Base-by-base conservation (phyloP, 192 early-diverging fungal genomes). In the Haplosporangium gracile region DNA sequence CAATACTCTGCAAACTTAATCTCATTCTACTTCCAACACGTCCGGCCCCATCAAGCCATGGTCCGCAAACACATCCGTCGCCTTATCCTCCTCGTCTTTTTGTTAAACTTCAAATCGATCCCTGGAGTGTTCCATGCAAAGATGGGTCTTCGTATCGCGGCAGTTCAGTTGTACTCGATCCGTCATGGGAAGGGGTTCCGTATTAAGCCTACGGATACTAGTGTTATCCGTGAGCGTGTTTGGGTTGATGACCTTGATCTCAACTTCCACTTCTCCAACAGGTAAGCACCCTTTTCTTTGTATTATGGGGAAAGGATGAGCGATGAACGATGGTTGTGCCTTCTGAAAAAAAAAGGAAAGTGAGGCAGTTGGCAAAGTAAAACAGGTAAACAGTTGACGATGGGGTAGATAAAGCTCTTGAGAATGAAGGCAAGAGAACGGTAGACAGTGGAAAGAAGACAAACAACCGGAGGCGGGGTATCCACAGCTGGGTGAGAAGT, bases 11-110 rank as follows among this genome's bases (percentile, higher is more conserved):
- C 83, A 34, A 85, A 85, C 75, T 70, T 85, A 75, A 85, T 80
- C 75, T 85, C 83, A 22, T 85, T 85, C 75, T 85, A 85, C 70
- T 85, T 85, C 45, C 83, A 85, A 36, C 83, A 85, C 68, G 83
- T 80, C 26, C 74, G 75, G 4, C 83, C 83, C 26, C 78, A 77
- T 71, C 78, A 85, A 63, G 75, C 83, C 36, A 77, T 85, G 63
- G 74, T 80, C 26, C 78, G 70, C 26, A 85, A 85, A 42, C 77
- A 85, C 40, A 9, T 85, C 74, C 78, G 83, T 11, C 69, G 78
- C 13, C 39, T 85, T 3, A 63, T 85, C 47, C 45, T 85, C 57
- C 43, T 85, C 20, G 75, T 85, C 55, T 72, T 85, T 10, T 55
- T 85, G 10, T 70, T 85, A 68, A 85, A 85, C 83, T 76, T 85